Evolutionary conservation across 202 grass and related monocot species (phyloP).

Genomic region (Schoenoplectus triqueter): DNA sequence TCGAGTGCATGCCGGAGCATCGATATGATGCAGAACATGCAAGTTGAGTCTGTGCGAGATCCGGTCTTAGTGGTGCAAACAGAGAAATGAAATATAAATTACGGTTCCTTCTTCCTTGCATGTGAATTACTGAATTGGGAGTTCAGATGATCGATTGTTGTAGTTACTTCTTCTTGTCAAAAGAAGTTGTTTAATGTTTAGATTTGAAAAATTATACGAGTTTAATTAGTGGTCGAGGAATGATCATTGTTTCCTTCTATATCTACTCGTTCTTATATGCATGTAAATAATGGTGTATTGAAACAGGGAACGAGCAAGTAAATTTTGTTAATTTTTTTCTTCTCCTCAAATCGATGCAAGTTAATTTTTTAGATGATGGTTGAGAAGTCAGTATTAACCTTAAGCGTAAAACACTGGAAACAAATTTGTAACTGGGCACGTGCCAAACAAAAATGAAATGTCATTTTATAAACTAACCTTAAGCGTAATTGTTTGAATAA

Average conservation of each 20-base stretch:
- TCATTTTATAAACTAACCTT: no score
- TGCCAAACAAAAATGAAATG: background rate
- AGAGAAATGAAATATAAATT: constrained; percentile 31
- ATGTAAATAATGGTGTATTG: constrained; percentile 1
- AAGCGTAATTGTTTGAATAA: no score
- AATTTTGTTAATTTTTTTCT: background rate
- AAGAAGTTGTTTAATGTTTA: no score
- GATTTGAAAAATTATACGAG: no score
- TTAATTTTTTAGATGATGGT: background rate
- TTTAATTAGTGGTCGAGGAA: background rate
- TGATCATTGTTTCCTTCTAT: background rate
- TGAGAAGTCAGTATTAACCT: background rate
- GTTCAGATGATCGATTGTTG: background rate
- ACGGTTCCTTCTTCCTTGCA: background rate
- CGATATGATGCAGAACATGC: constrained; percentile 13
- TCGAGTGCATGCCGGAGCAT: constrained; percentile 42
- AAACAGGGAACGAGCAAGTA: background rate
- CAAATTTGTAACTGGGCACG: background rate
- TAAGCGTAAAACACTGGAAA: background rate
- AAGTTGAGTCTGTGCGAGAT: background rate
- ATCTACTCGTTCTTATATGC: background rate
- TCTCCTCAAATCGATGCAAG: no score
- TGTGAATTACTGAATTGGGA: background rate
- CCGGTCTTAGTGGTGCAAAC: constrained; percentile 16
- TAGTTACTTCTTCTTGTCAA: background rate